A percentile compares a stretch with the other conserved stretches of the same genome.
phyloP scores from a whole-genome alignment of 1,284 basidiomycete species.

The Boletellus sp. region DNA sequence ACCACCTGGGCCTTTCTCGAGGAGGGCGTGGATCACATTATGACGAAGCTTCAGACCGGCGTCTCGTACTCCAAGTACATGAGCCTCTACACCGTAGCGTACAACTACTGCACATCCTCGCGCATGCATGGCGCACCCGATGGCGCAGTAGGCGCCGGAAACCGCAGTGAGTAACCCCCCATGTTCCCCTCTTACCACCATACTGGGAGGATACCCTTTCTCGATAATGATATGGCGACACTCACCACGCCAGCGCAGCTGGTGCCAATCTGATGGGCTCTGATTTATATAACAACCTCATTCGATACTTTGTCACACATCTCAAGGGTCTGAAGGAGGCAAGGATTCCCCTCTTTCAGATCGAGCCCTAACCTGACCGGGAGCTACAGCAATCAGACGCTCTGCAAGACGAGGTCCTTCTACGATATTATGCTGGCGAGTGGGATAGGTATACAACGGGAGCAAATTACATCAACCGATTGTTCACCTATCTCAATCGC shows the following conservation, averaged over 20 bases:
- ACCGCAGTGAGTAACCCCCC: constrained; percentile 51
- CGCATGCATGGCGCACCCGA: constrained; percentile 71
- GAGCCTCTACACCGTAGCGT: constrained; percentile 88
- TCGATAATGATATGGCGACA: constrained; percentile 19
- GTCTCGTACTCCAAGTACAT: constrained; percentile 93
- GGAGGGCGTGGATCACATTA: constrained; percentile 90
- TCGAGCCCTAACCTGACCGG: constrained; percentile 2
- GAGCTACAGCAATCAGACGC: constrained; percentile 66
- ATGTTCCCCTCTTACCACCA: constrained; percentile 5
- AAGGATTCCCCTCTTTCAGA: constrained; percentile 31
- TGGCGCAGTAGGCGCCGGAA: constrained; percentile 40
- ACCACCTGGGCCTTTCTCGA: constrained; percentile 90
- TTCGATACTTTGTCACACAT: constrained; percentile 80
- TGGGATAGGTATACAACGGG: constrained; percentile 98
- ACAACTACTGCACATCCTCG: constrained; percentile 96
- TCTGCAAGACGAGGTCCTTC: constrained; percentile 82
- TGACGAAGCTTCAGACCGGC: constrained; percentile 84
- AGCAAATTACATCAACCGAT: constrained; percentile 91
- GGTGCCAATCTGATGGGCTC: constrained; percentile 95
- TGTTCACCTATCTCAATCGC: constrained; percentile 96
- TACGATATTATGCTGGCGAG: constrained; percentile 89
- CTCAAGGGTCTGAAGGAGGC: constrained; percentile 66
- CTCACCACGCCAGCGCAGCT: constrained; percentile 43
- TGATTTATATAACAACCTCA: constrained; percentile 89
- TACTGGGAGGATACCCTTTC: constrained; percentile 16